Base-by-base conservation (phyloP, 23 red algal species). In the Gracilaria domingensis region DNA sequence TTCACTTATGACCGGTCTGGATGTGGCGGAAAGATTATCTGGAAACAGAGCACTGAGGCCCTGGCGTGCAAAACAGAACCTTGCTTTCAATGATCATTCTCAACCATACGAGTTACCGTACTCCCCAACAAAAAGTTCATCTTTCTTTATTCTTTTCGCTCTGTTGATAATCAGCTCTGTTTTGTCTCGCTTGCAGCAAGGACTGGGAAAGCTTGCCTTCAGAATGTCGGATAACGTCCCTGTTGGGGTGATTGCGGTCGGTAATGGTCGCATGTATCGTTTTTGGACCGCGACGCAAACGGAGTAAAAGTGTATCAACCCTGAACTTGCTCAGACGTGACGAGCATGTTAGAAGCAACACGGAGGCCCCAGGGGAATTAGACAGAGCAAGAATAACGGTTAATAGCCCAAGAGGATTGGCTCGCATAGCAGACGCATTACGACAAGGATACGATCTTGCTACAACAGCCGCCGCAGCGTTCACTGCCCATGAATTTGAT, bases 1-100 rank as follows among this genome's bases (percentile, higher is more conserved):
- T 84, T 94, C 89, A 33, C 67, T 96, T 28, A 88, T 81, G 81
- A 90, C 84, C 17, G 97, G 97, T 29, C 61, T 99, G 18, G 78
- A 94, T 54, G 97, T 93, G 2, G 97, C 94, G 17, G 92, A 94
- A 56, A 51, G 76, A 28, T 50, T 94, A 48, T 81, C 82, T 42
- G 70, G 50, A 20, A 74, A 82, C 71, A 32, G 32, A 66, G 73
- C 59, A 28, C 42, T 83, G 44, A 13, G 89, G 25, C 89, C 89
- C 26, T 92, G 89, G 88, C 59, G 69, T 7, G 36, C 80, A 49
- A 92, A 92, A 38, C 49, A 72, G 59, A 54, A 79, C 28, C 59
- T 92, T 25, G 89, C 79, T 12, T 84, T 92, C 47, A 92, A 92
- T 76, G 66, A 92, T 64, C 80, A 92, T 53, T 82, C 78, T 42